Percentiles rank a stretch among this genome's conserved stretches.
These are phyloP conservation scores for Stereum hirsutum DNA, from an alignment of 1,284 basidiomycete species.

Conservation along the genomic window DNA sequence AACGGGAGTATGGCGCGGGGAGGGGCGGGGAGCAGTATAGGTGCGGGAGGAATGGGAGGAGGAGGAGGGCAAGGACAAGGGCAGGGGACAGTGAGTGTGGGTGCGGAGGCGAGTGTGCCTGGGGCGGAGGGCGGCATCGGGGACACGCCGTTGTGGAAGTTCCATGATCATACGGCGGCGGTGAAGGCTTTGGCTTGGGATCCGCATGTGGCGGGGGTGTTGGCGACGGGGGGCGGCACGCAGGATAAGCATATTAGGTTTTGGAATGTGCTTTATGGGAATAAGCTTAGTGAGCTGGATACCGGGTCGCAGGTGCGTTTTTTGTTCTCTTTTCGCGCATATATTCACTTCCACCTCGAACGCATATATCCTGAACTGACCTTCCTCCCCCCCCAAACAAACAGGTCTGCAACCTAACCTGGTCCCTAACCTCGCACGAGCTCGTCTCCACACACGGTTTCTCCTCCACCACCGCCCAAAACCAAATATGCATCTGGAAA, in stretches of 20 bases:
- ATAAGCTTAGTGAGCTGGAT: conserved; percentile 78
- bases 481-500: conserved; percentile 98
- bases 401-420: conserved; percentile 95
- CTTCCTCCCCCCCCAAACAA: no score
- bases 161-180: conserved; percentile 93
- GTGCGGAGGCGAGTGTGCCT: conserved; percentile 18
- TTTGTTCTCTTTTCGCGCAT: background rate
- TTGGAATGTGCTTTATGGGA: conserved; percentile 91
- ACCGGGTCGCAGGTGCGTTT: conserved; percentile 83
- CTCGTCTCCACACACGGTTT: conserved; percentile 97
- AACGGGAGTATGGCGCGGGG: background rate
- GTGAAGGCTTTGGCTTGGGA: conserved; percentile 99
- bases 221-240: conserved; percentile 97
- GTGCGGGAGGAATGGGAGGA: conserved; percentile 6
- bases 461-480: conserved; percentile 88
- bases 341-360: background rate
- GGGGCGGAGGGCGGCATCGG: conserved; percentile 23
- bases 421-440: conserved; percentile 94
- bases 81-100: no score
- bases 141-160: conserved; percentile 79
- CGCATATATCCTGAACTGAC: background rate
- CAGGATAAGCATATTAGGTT: conserved; percentile 97
- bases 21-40: conserved; percentile 16
- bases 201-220: conserved; percentile 85
- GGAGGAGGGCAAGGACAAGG: no score